Evolutionary conservation across 805 yeast species (phyloP), one percentile per base, ranked within the genome.

Genomic region (Metschnikowia chrysomelidarum): DNA sequence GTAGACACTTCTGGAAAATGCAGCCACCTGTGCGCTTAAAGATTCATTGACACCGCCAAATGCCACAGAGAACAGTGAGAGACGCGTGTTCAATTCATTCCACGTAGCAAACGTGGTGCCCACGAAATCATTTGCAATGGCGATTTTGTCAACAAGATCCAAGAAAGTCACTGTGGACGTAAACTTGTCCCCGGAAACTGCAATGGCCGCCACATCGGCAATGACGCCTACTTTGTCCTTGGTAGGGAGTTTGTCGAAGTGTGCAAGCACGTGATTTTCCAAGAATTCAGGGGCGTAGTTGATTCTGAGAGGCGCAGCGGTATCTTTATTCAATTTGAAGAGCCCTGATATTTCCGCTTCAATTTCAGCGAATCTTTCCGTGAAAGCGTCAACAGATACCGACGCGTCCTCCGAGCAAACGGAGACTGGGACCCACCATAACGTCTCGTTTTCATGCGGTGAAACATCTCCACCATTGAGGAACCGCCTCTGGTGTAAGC

Each of bases 361-460:
- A 11, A 42, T 11, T 1, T 15, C 24, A 5, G 30, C 23, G 1
- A 31, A 10, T 16, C 54, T 55, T 10, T 53, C 36, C 11, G 45
- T 51, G 20, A 63, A 53, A 1, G 61, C 50, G 43, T 57, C 62
- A 2, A 46, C 39, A 5, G 46, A 17, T 4, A 24, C 13, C 3
- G 10, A 10, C 5, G 15, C 21, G 12, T 19, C 33, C 13, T 32
- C 35, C 24, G 11, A 27, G 16, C 14, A 18, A 11, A 60, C 46
- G 36, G 55, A 69, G 48, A 76, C 56, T 1, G 82, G 82, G 30
- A 77, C 56, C 82, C 82, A 77, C 82, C 82, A 78, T 16, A 45
- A 39, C 23, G 76, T 70, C 40, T 62, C 53, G 51, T 82, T 76
- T 36, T 82, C 88, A 30, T 71, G 80, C 5, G 70, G 64, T 27